Conservation (phyloP, 2,329 filamentous ascomycete genomes). For the Phyllosticta citriasiana region DNA sequence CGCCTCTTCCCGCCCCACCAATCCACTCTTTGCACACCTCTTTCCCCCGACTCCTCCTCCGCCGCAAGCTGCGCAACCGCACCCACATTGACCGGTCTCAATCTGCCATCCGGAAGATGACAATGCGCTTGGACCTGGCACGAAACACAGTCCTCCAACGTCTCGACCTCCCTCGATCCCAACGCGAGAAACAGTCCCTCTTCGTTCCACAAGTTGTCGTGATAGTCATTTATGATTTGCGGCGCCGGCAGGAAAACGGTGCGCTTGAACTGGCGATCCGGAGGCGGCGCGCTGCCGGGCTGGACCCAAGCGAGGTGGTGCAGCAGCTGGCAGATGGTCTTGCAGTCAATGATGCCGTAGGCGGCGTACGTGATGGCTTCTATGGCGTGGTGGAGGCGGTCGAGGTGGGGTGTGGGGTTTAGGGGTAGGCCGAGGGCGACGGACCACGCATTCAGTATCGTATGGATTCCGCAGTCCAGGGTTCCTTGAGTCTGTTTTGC, state of each 20-base stretch:
- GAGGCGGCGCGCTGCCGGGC: background rate
- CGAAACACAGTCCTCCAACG: too few relatives aligned
- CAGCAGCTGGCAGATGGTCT: background rate
- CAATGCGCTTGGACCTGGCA: too few relatives aligned
- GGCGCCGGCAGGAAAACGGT: background rate
- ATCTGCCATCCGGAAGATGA: too few relatives aligned
- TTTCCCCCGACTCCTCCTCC: too few relatives aligned
- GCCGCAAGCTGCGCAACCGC: too few relatives aligned
- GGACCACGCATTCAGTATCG: constrained; percentile 15
- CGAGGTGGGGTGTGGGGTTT: background rate
- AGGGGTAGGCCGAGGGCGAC: constrained; percentile 12
- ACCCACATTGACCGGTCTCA: too few relatives aligned
- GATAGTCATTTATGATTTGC: background rate
- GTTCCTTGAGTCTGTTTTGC: background rate
- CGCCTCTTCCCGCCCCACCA: too few relatives aligned
- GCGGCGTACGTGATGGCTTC: background rate
- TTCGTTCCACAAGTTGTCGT: background rate
- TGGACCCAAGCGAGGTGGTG: background rate
- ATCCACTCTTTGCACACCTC: too few relatives aligned
- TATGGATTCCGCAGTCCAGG: constrained; percentile 13
- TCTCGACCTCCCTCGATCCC: too few relatives aligned
- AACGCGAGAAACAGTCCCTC: too few relatives aligned
- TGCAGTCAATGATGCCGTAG: background rate
- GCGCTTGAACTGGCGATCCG: background rate
- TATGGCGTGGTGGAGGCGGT: background rate